These are phyloP conservation scores for Penicillium decumbens DNA, from an alignment of 2,329 filamentous ascomycete species.

Conservation along the genomic window DNA sequence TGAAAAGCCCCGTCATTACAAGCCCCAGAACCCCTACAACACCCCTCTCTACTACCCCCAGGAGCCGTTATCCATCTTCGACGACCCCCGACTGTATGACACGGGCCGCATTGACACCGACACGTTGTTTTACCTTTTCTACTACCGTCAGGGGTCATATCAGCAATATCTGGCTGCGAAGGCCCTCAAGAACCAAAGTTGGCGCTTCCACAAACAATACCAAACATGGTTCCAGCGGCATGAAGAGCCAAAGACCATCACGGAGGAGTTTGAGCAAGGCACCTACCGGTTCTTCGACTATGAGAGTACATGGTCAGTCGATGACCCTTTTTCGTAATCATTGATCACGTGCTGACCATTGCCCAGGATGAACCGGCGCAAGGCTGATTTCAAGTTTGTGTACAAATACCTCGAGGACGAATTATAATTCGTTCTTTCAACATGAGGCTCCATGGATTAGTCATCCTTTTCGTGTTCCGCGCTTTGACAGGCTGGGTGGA, in stretches of 20 bases:
- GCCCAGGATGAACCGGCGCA: constrained; percentile 91
- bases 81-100: constrained; percentile 80
- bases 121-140: constrained; percentile 97
- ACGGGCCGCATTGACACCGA: constrained; percentile 79
- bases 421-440: constrained; percentile 47
- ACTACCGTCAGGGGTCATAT: constrained; percentile 94
- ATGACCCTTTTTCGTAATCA: not conserved
- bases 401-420: constrained; percentile 98
- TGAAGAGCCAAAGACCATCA: constrained; percentile 97
- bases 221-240: constrained; percentile 99
- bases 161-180: constrained; percentile 95
- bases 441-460: constrained; percentile 7
- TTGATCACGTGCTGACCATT: constrained; percentile 13
- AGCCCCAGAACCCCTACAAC: constrained; percentile 73
- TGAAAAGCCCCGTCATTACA: constrained; percentile 77
- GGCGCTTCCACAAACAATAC: constrained; percentile 99
- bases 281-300: constrained; percentile 99
- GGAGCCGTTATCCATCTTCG: constrained; percentile 84
- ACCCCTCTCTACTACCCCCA: constrained; percentile 83
- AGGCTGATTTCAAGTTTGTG: constrained; percentile 96
- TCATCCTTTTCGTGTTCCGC: constrained; percentile 3
- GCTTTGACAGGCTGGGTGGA: constrained; percentile 2
- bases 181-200: constrained; percentile 96
- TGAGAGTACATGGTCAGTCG: constrained; percentile 88
- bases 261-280: constrained; percentile 96